Evolutionary conservation across 352 stramenopile genomes (phyloP).

Genomic region (Aphanomyces euteiches): DNA sequence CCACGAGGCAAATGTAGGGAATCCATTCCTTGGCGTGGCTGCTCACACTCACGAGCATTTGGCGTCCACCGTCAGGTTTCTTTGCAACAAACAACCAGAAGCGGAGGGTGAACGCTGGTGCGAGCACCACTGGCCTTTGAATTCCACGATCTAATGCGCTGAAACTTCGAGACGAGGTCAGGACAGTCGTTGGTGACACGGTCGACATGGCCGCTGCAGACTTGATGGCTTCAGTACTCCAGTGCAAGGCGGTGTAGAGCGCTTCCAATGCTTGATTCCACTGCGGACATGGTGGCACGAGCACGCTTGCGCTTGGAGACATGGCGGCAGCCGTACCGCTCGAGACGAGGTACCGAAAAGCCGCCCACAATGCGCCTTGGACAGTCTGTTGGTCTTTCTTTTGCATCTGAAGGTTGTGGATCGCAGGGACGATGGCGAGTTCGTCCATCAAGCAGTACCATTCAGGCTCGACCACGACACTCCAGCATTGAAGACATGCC

Average conservation of each 20-base stretch:
- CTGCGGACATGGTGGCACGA: not conserved
- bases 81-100: constrained; percentile 72
- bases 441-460: constrained; percentile 14
- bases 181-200: not conserved
- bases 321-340: not conserved
- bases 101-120: constrained; percentile 78
- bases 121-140: not conserved
- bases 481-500: constrained; percentile 20
- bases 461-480: constrained; percentile 12
- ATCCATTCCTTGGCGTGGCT: constrained; percentile 55
- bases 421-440: constrained; percentile 6
- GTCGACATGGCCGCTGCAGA: not conserved
- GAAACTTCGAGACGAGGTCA: not conserved
- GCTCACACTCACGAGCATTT: constrained; percentile 64
- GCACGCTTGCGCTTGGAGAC: not conserved
- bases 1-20: constrained; percentile 54
- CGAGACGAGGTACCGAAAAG: constrained; percentile 19
- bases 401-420: not conserved
- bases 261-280: constrained; percentile 1
- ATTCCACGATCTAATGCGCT: not conserved
- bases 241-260: not conserved
- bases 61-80: constrained; percentile 32
- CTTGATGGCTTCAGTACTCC: constrained; percentile 5
- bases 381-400: not conserved
- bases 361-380: constrained; percentile 15